Evolutionary conservation across 2,329 filamentous ascomycete genomes (phyloP).

Genomic region (Cladosporium oxysporum): DNA sequence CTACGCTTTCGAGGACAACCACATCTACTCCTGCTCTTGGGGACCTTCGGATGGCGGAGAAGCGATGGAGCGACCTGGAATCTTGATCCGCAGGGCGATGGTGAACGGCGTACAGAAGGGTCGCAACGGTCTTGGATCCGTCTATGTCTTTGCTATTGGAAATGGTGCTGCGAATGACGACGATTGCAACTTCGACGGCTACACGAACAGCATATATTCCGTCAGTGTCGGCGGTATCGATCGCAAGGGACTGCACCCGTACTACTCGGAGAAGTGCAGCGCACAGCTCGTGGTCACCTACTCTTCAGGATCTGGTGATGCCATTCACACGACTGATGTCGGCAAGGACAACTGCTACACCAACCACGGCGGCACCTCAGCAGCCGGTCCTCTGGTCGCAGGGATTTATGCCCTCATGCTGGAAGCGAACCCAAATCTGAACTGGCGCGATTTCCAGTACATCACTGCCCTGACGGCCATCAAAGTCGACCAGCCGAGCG

Average conservation of each 20-base stretch:
- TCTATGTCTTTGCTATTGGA: conserved; percentile 95
- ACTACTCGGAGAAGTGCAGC: conserved; percentile 95
- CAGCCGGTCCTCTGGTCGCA: conserved; percentile 87
- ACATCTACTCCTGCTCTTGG: conserved; percentile 99
- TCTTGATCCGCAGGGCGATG: conserved; percentile 88
- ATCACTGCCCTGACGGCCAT: conserved; percentile 82
- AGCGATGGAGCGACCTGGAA: conserved; percentile 90
- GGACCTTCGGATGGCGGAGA: conserved; percentile 90
- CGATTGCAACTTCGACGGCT: conserved; percentile 99
- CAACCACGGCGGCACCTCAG: conserved; percentile 91
- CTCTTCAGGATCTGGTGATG: conserved; percentile 83
- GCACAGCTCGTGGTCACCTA: conserved; percentile 95
- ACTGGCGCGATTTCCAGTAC: conserved; percentile 94
- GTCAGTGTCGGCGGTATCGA: conserved; percentile 95
- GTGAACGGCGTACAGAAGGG: conserved; percentile 89
- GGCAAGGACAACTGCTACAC: conserved; percentile 75
- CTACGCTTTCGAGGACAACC: conserved; percentile 85
- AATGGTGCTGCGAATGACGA: conserved; percentile 86
- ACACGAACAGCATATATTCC: conserved; percentile 99
- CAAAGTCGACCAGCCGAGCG: conserved; percentile 72
- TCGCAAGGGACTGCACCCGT: conserved; percentile 81
- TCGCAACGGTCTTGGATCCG: conserved; percentile 77
- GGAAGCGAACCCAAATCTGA: conserved; percentile 79
- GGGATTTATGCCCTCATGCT: conserved; percentile 89
- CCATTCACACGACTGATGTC: conserved; percentile 96